Evolutionary conservation across 257 asterid genomes (phyloP), one percentile per base, ranked within the genome.

Genomic region (Solanum peruvianum): DNA sequence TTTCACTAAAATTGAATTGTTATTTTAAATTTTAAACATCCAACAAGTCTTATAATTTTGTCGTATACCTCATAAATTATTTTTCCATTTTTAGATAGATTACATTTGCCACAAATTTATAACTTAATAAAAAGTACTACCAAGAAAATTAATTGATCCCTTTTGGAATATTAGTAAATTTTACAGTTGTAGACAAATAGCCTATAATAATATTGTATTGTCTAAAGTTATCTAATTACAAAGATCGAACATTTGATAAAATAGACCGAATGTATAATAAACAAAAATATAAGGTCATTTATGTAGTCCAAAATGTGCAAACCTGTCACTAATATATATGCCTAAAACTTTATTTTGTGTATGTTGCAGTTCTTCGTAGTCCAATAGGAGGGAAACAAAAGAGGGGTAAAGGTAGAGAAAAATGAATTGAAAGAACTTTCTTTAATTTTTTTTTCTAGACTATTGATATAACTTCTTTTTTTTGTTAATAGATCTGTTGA

Each of bases 401-500:
- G 42, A 81, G 62, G 29, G 56, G 84, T 39, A 75, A 41, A 37
- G 23, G 33, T 42, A 76, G 11, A 58, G 82, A 72, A 83, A 85
- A 35, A 64, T 67, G 87, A 49, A 71, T 71, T 69, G 84, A 78
- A 8, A 23, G 64, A 70, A 13, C 45, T 49, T 70, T 44, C 70
- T 44, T 44, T 11, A 3, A 3, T n/a, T 44, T 82, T 42, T n/a
- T 87, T 88, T 88, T 88, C 89, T 44, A 44, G 56, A 67, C 78
- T 44, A 85, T 86, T 90, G 80, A 87, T 84, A 87, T 67, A 86
- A 27, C n/a, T n/a, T n/a, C 23, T 56, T 44, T 44, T 44, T 77
- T 71, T 33, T 69, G 27, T 35, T 69, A 64, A 90, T 89, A 94
- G 98, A 95, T 95, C 98, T 94, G 94, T 88, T 88, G 44, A 86